These are phyloP conservation scores for Zymoseptoria pseudotritici DNA, from an alignment of 2,329 filamentous ascomycete genomes.

Conservation along the genomic window DNA sequence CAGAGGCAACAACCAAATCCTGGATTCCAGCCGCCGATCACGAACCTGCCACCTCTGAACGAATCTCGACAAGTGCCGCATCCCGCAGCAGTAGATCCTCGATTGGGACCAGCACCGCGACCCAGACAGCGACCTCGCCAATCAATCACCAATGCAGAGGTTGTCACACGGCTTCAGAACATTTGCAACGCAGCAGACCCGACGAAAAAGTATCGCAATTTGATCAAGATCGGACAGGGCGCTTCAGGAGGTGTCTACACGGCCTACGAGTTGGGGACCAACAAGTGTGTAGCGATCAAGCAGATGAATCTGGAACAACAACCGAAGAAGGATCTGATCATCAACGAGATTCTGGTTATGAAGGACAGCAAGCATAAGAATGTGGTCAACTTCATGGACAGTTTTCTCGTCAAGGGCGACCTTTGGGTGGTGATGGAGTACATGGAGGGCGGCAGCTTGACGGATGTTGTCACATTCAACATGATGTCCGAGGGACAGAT, in stretches of 20 bases:
- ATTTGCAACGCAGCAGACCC: constrained; percentile 91
- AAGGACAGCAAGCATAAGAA: constrained; percentile 97
- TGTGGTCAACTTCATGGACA: constrained; percentile 99
- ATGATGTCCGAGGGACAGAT: constrained; percentile 99
- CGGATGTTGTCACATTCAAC: constrained; percentile 97
- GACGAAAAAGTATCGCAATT: constrained; percentile 73
- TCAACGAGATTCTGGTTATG: constrained; percentile 99
- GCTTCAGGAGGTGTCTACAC: constrained; percentile 94
- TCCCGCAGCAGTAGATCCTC: constrained; percentile 38
- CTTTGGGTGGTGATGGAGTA: constrained; percentile 99
- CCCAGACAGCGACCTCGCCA: constrained; percentile 72
- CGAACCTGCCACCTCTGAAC: constrained; percentile 32
- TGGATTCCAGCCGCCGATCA: constrained; percentile 41
- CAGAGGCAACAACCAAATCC: constrained; percentile 54
- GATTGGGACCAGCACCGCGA: constrained; percentile 52
- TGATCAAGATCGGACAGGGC: constrained; percentile 95
- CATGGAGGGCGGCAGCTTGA: constrained; percentile 96
- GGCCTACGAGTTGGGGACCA: constrained; percentile 74
- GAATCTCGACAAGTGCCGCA: constrained; percentile 18
- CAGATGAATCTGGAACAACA: constrained; percentile 99
- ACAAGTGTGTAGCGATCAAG: constrained; percentile 92
- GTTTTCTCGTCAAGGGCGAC: constrained; percentile 80
- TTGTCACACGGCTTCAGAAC: constrained; percentile 72
- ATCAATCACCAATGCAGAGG: constrained; percentile 63
- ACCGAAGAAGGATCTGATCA: constrained; percentile 97